These are phyloP conservation scores for Panellus pusillus DNA, from an alignment of 768 basidiomycete genomes.

Conservation along the genomic window DNA sequence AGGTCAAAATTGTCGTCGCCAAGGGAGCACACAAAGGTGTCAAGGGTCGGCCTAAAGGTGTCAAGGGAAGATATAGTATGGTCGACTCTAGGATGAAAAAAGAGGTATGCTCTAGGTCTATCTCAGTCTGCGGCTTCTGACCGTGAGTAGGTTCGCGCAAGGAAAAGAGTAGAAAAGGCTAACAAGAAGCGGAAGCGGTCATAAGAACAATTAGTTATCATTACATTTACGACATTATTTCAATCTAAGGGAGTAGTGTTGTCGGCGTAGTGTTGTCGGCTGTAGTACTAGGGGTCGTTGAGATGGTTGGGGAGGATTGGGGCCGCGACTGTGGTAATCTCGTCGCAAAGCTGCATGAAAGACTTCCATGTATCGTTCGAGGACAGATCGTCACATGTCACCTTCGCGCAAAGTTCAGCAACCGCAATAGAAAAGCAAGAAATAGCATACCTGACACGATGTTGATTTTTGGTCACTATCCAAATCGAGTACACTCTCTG, in stretches of 20 bases:
- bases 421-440: background rate
- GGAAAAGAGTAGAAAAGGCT: conserved; percentile 77
- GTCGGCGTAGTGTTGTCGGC: background rate
- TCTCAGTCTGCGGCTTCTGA: conserved; percentile 10
- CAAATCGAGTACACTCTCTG: conserved; percentile 53
- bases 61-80: conserved; percentile 95
- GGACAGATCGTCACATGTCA: conserved; percentile 39
- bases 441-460: conserved; percentile 51
- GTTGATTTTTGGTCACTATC: conserved; percentile 53
- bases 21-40: conserved; percentile 87
- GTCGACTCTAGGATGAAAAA: conserved; percentile 93
- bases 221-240: background rate
- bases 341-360: conserved; percentile 35
- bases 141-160: conserved; percentile 66
- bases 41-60: conserved; percentile 91
- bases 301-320: no score
- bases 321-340: conserved; percentile 32
- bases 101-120: conserved; percentile 55
- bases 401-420: conserved; percentile 32
- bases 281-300: no score
- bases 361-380: conserved; percentile 45
- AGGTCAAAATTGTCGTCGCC: conserved; percentile 87
- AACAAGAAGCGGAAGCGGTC: conserved; percentile 57
- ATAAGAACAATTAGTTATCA: conserved; percentile 23
- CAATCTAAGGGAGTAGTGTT: background rate